Evolutionary conservation across 1,139 yeast species (phyloP), one percentile per base, ranked within the genome.

Genomic region (Candida sojae): DNA sequence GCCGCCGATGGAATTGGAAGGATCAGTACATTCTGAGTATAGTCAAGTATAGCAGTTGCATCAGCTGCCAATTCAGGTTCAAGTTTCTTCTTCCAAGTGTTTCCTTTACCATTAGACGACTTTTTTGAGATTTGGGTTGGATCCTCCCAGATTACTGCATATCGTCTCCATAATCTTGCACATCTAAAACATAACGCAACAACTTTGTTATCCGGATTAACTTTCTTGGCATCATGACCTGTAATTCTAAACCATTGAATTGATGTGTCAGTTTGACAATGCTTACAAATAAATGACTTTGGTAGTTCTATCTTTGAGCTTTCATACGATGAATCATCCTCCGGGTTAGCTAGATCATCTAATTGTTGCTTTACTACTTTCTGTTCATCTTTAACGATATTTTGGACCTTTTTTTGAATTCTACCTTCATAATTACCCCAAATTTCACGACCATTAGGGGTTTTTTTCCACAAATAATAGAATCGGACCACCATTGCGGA

Each of bases 401-500:
- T 70, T 53, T 71, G 77, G 21, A 68, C 56, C 53, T 75, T 78
- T 59, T 84, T 84, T 57, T 82, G 80, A 48, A 75, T 73, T 49
- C 97, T 68, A 0, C 96, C 96, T 50, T 83, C 85, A 58, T 71
- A 88, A 59, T 85, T 85, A 34, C 90, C 97, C 96, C 97, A 90
- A 12, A 88, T 87, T 44, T 68, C 61, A 53, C 79, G 82, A 0
- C 98, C 98, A 48, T 76, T 76, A 30, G 79, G 72, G 0, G 97
- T 85, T 64, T 92, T 92, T 65, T 92, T 92, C 98, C 98, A 92
- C 45, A 88, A 70, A 59, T 92, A 92, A 60, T 89, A 92, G 61
- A 79, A 92, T 46, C 97, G 68, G 0, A 92, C 97, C 53, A 91
- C 77, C 83, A 86, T 88, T 0, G 92, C 79, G 46, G 83, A 71